Evolutionary conservation across 2,329 filamentous ascomycete species (phyloP), one percentile per base, ranked within the genome.

Genomic region (Talaromyces pinophilus): DNA sequence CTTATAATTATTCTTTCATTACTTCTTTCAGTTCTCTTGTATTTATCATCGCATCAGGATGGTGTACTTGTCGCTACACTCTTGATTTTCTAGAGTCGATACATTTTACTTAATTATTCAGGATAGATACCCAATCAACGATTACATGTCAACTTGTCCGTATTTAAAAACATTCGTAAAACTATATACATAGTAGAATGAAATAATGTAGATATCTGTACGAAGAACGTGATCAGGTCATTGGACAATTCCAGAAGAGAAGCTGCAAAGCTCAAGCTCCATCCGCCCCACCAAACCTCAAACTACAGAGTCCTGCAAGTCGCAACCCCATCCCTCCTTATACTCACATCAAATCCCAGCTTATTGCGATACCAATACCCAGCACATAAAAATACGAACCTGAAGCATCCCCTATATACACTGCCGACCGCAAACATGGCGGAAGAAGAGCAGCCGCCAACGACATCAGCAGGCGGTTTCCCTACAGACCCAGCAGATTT

Each of bases 401-500:
- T 33, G 1, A 13, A 22, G 1, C 11, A 7, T 38, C n/a, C 2
- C 19, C 15, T 22, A 44, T 60, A 42, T 22, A 19, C 68, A 63
- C 54, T 46, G 69, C 17, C 60, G 70, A 62, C 61, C 22, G 40
- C 22, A 28, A 35, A 4, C 25, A 64, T 64, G 62, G 62, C 62
- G 28, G 50, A 57, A 17, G 54, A 57, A 46, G 62, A 59, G 48
- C 46, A 46, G 15, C 11, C 40, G 15, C 6, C 19, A 44, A 15
- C 40, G 22, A 22, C n/a, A 59, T 46, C 70, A n/a, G 63, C 67
- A 44, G 70, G 69, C 66, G 75, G 70, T 63, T 86, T 87, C 68
- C 85, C 85, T 19, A 77, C 77, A 65, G 80, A 92, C 66, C 84
- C 86, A 15, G 84, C 86, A 65, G 85, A 90, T 59, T 96, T 96